Evolutionary conservation across 2,329 filamentous ascomycete genomes (phyloP), one percentile per base, ranked within the genome.

Genomic region (Cladosporium sp.): DNA sequence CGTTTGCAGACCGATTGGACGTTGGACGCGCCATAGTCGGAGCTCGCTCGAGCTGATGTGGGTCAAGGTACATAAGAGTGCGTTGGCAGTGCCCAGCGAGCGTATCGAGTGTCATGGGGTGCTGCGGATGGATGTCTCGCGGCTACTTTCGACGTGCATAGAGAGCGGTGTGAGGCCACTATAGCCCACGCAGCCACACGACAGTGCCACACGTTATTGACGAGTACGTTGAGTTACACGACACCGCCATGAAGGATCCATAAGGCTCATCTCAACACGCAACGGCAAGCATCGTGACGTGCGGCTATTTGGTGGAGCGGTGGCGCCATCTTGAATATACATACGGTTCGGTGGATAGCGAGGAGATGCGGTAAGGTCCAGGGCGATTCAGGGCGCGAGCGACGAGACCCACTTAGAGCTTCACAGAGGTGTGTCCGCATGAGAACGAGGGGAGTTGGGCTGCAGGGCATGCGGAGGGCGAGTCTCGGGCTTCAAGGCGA

Each of bases 101-200:
- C 49, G 20, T 22, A 19, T 51, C 30, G 22, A 51, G 49, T 51
- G 49, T 51, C 49, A 51, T 51, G 49, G 49, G 49, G 49, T 39
- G 36, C 17, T 19, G 49, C 36, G 30, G 49, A 51, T 25, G 49
- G 49, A 51, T 19, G 49, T 39, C 36, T 22, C 37, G 49, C 37
- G 49, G 49, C 49, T 34, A 38, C 34, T 17, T 37, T 37, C 36
- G 49, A 37, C 49, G 30, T 51, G 49, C 49, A 51, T 37, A 25
- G n/a, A 39, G 49, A 51, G 49, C 49, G 49, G 49, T 51, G 49
- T 51, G 49, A 51, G 49, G 49, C 49, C 19, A n/a, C 36, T 51
- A 51, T 39, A 51, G 49, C 49, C 14, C 49, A 15, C 28, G 49
- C 49, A 51, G 49, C 17, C 49, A 39, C 49, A 28, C 34, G 36